A percentile compares a stretch with the other conserved stretches of the same genome.
Conservation (phyloP, 192 early-diverging fungal genomes). For the Backusella psychrophila region DNA sequence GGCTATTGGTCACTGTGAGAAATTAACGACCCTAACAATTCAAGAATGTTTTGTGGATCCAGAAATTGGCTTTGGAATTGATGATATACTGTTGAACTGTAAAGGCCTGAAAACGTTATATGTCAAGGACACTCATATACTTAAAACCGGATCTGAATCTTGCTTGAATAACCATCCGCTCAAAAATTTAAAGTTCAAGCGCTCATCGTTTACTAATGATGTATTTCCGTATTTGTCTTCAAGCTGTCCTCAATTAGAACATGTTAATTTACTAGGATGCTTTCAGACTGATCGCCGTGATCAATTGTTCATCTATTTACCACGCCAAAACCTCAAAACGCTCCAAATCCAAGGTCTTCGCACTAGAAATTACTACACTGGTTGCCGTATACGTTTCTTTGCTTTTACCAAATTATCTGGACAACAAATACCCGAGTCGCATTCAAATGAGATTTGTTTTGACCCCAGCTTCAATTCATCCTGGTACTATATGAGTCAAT, state of each 20-base stretch:
- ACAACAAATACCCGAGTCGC: background rate
- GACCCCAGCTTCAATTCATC: background rate
- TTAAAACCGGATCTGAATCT: background rate
- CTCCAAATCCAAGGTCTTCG: slow-evolving; percentile 3
- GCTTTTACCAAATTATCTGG: background rate
- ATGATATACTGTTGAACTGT: background rate
- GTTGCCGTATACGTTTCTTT: slow-evolving; percentile 6
- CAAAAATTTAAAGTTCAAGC: background rate
- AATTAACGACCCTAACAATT: background rate
- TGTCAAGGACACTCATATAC: slow-evolving; percentile 2
- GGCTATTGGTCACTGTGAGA: slow-evolving; percentile 1
- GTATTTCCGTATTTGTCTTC: background rate
- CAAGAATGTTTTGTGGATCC: slow-evolving; percentile 5
- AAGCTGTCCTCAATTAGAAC: background rate
- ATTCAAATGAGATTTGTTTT: background rate
- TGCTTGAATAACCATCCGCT: background rate
- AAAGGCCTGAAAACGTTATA: background rate
- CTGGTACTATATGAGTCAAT: slow-evolving; percentile 16
- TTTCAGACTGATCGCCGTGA: slow-evolving; percentile 10
- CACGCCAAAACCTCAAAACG: background rate
- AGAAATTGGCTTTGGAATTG: background rate
- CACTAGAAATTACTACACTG: slow-evolving; percentile 2
- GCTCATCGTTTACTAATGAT: background rate
- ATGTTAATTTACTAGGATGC: background rate
- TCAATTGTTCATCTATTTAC: slow-evolving; percentile 2